These are phyloP conservation scores for Tripterygium wilfordii DNA, from an alignment of 177 flowering plant species.

Conservation along the genomic window DNA sequence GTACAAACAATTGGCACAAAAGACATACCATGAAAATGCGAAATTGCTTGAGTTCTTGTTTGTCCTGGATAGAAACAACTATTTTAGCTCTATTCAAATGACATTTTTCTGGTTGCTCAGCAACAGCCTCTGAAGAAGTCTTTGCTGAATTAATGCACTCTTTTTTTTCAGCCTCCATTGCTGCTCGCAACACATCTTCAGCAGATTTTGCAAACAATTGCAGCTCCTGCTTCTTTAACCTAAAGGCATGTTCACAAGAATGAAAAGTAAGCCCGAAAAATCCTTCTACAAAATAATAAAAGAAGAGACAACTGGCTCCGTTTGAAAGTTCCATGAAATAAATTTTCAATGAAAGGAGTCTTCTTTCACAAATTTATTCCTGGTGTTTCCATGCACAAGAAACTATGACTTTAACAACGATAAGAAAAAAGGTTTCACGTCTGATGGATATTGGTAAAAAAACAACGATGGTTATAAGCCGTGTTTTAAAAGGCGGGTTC, in stretches of 20 bases:
- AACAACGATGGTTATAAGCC: no score
- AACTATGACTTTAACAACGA: no score
- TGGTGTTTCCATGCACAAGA: no score
- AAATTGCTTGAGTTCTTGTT: conserved; percentile 57
- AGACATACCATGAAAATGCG: conserved; percentile 55
- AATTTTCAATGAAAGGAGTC: no score
- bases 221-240: conserved; percentile 80
- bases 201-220: conserved; percentile 54
- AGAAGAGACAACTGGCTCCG: no score
- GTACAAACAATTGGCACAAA: neutral
- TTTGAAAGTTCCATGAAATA: no score
- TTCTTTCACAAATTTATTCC: no score
- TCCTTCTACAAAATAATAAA: no score
- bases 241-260: conserved; percentile 17
- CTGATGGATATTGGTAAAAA: no score
- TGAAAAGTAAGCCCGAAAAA: no score
- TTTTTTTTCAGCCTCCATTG: conserved; percentile 47
- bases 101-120: conserved; percentile 24
- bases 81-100: conserved; percentile 54
- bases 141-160: conserved; percentile 24
- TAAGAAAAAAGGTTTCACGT: no score
- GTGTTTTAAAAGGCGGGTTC: no score
- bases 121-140: conserved; percentile 20
- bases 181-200: conserved; percentile 38
- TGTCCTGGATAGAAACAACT: conserved; percentile 71